These are phyloP conservation scores for Cardiospermum halicacabum DNA, from an alignment of 345 rosid genomes.

Conservation along the genomic window DNA sequence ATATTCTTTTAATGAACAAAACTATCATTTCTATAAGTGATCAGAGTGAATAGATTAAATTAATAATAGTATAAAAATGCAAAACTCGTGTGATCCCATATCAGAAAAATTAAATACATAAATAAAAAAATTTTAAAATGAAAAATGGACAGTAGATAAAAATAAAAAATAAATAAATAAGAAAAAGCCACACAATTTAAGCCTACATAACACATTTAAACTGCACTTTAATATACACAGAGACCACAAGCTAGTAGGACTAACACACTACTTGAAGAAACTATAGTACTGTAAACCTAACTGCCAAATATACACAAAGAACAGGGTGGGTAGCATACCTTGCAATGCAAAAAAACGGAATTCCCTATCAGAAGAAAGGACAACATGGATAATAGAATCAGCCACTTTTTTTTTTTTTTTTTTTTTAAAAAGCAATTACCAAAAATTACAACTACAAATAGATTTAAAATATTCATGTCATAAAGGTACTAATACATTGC, in stretches of 20 bases:
- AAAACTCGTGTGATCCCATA: too few species aligned
- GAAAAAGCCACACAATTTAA: background rate
- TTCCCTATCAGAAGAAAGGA: constrained; percentile 43
- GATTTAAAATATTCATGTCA: background rate
- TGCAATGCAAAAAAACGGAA: constrained; percentile 67
- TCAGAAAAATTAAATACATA: too few species aligned
- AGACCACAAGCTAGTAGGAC: background rate
- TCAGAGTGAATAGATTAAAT: background rate
- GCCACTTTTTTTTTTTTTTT: too few species aligned
- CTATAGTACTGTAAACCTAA: background rate
- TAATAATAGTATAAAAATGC: background rate
- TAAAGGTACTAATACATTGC: constrained; percentile 35
- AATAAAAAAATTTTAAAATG: too few species aligned
- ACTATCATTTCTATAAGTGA: background rate
- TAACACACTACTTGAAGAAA: background rate
- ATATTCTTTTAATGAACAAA: background rate
- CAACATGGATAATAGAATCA: constrained; percentile 34
- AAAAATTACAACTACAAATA: constrained; percentile 7
- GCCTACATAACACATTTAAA: background rate
- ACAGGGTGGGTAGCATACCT: constrained; percentile 36
- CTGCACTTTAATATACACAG: background rate
- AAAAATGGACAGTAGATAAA: too few species aligned
- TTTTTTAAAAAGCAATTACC: constrained; percentile 7
- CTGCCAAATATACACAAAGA: background rate
- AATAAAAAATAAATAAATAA: too few species aligned